phyloP scores from a whole-genome alignment of 2,329 filamentous ascomycete species.

The Talaromyces islandicus region DNA sequence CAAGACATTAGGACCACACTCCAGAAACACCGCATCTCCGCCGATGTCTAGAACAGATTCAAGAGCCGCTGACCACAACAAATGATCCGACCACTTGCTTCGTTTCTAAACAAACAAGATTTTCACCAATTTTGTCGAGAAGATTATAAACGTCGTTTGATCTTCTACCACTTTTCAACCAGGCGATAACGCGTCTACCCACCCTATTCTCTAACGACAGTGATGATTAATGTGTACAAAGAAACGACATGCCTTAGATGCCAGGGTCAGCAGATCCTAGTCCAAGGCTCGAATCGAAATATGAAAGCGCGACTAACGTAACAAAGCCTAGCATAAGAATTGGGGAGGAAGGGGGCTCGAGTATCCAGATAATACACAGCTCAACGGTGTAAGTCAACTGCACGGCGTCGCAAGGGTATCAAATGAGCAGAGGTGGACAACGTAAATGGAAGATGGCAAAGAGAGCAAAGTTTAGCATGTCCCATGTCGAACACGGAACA shows the following conservation, averaged over 20 bases:
- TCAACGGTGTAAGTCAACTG: not conserved
- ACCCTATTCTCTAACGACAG: constrained; percentile 1
- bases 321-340: not conserved
- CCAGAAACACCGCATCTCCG: constrained; percentile 13
- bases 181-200: constrained; percentile 3
- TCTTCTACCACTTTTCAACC: constrained; percentile 5
- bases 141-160: not conserved
- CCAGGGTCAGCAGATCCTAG: not conserved
- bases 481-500: constrained; percentile 8
- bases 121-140: constrained; percentile 5
- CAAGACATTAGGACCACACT: constrained; percentile 12
- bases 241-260: constrained; percentile 4
- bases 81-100: constrained; percentile 1
- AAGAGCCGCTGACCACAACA: not conserved
- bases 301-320: constrained; percentile 1
- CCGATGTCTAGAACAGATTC: constrained; percentile 8
- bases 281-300: constrained; percentile 2
- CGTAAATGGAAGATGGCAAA: constrained; percentile 11
- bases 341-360: not conserved
- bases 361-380: constrained; percentile 6
- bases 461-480: constrained; percentile 4
- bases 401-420: constrained; percentile 9
- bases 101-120: constrained; percentile 6
- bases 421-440: constrained; percentile 10
- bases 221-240: constrained; percentile 7